Conservation (phyloP, 345 rosid species). For the Eucalyptus regnans region DNA sequence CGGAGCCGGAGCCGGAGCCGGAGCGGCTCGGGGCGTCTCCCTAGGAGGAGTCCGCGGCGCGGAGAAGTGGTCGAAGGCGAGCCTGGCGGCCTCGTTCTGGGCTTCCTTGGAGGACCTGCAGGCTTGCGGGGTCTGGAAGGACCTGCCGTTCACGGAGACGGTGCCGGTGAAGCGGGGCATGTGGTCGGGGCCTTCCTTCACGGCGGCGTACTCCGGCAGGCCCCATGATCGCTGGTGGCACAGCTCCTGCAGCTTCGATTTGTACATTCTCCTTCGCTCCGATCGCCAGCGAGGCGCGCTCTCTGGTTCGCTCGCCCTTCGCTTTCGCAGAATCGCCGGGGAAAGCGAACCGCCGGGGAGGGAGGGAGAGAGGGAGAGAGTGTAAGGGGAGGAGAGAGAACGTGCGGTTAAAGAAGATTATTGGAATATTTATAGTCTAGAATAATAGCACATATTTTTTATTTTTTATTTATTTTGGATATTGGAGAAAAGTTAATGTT, state of each 20-base stretch:
- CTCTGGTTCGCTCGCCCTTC: not conserved
- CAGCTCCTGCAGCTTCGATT: constrained; percentile 20
- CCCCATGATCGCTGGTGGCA: constrained; percentile 13
- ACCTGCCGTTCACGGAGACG: constrained; percentile 14
- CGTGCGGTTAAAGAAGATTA: not conserved
- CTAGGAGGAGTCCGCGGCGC: not conserved
- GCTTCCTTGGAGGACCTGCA: constrained; percentile 12
- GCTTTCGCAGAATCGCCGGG: not conserved
- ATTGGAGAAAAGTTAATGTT: not conserved
- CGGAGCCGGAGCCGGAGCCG: not conserved
- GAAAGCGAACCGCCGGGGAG: not conserved
- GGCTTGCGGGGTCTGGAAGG: not conserved
- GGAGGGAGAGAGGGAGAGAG: not conserved
- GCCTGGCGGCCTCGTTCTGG: constrained; percentile 20
- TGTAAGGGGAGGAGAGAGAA: not conserved
- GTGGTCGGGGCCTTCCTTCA: constrained; percentile 15
- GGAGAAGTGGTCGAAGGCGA: constrained; percentile 11
- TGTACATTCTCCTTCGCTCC: constrained; percentile 5
- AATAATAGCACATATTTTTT: not conserved
- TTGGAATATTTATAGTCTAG: not conserved
- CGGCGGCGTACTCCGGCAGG: constrained; percentile 11
- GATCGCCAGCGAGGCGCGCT: not conserved
- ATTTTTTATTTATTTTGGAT: not conserved
- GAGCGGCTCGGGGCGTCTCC: not conserved
- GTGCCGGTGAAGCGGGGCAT: constrained; percentile 12